Evolutionary conservation across 192 early-diverging fungal genomes (phyloP).

Genomic region (Podila epigama): DNA sequence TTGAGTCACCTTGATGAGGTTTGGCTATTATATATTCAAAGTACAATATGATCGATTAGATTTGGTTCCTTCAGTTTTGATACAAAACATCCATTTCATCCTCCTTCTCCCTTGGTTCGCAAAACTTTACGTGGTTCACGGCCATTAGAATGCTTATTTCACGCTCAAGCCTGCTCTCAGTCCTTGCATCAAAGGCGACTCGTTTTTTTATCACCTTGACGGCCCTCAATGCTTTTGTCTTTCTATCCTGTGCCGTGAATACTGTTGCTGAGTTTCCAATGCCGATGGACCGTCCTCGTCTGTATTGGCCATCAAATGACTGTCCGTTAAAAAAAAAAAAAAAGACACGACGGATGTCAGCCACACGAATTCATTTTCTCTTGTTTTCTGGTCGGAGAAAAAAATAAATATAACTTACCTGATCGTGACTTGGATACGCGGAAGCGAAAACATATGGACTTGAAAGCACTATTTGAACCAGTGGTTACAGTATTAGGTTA

Average conservation of each 20-base stretch:
- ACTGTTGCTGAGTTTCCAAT: slow-evolving; percentile 73
- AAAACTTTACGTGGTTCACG: slow-evolving; percentile 59
- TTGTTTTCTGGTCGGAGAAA: background rate
- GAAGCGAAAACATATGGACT: too few species aligned
- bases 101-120: too few species aligned
- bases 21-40: slow-evolving; percentile 8
- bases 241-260: slow-evolving; percentile 57
- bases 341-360: too few species aligned
- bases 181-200: slow-evolving; percentile 68
- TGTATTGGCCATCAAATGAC: slow-evolving; percentile 45
- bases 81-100: background rate
- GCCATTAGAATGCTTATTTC: slow-evolving; percentile 76
- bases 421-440: too few species aligned
- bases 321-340: slow-evolving; percentile 1
- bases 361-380: background rate
- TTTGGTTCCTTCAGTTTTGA: background rate
- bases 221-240: slow-evolving; percentile 62
- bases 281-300: slow-evolving; percentile 30
- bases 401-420: too few species aligned
- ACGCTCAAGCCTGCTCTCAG: slow-evolving; percentile 64
- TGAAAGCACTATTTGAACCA: too few species aligned
- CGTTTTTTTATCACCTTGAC: slow-evolving; percentile 81
- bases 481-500: too few species aligned
- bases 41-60: slow-evolving; percentile 32
- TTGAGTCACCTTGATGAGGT: slow-evolving; percentile 27